These are phyloP conservation scores for Fusarium cyanostomum DNA, from an alignment of 2,329 filamentous ascomycete genomes.

Conservation along the genomic window DNA sequence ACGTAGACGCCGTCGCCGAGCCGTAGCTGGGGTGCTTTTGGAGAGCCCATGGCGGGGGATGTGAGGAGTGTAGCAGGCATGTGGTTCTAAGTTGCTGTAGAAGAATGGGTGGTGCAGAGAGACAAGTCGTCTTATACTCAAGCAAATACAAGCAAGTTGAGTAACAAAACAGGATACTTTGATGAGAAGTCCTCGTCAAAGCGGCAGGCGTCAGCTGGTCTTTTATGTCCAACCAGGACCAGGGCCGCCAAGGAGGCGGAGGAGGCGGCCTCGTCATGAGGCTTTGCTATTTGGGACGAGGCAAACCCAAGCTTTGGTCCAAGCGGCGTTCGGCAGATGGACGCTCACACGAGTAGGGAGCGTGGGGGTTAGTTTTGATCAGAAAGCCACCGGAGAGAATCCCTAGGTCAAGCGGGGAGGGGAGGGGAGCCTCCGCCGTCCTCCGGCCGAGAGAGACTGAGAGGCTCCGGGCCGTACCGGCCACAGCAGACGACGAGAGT, in stretches of 20 bases:
- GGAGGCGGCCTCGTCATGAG: constrained; percentile 40
- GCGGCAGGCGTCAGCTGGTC: constrained; percentile 35
- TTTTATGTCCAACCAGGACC: constrained; percentile 36
- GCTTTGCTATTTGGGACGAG: constrained; percentile 10
- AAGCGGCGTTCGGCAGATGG: constrained; percentile 29
- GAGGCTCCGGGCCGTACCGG: constrained; percentile 39
- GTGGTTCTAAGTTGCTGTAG: background rate
- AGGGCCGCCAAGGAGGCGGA: constrained; percentile 3
- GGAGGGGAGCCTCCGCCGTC: constrained; percentile 18
- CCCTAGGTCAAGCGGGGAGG: constrained; percentile 18
- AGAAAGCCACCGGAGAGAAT: constrained; percentile 11
- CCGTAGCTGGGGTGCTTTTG: constrained; percentile 40
- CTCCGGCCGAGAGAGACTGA: constrained; percentile 37
- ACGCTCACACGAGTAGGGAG: constrained; percentile 20
- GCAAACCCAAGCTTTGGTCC: constrained; percentile 15
- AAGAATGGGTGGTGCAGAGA: background rate
- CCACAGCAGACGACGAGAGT: background rate
- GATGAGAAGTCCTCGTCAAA: constrained; percentile 9
- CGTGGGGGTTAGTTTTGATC: constrained; percentile 39
- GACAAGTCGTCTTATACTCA: constrained; percentile 22
- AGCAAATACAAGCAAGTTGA: constrained; percentile 11
- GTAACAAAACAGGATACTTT: constrained; percentile 9
- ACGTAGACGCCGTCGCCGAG: constrained; percentile 50
- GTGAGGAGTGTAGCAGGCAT: constrained; percentile 41
- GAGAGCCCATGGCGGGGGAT: constrained; percentile 39